phyloP scores from a whole-genome alignment of 495 filamentous ascomycete species.

The Chlorociboria aeruginascens region DNA sequence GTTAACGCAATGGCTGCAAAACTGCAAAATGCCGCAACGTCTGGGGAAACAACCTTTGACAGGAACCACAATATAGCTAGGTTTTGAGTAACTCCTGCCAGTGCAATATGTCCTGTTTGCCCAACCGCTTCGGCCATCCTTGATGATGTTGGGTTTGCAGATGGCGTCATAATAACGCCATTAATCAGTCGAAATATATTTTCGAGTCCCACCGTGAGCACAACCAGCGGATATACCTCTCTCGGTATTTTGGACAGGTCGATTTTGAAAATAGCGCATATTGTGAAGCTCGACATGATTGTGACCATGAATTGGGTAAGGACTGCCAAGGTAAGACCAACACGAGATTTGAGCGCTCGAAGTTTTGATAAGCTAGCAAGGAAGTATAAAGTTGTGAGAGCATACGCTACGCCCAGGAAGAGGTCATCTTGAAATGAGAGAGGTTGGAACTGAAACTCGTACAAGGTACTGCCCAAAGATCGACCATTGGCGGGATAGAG shows the following conservation, averaged over 20 bases:
- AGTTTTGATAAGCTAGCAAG: slow-evolving; percentile 44
- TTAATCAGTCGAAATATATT: slow-evolving; percentile 66
- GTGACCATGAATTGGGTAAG: slow-evolving; percentile 54
- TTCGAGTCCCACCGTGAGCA: slow-evolving; percentile 57
- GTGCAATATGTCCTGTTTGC: slow-evolving; percentile 51
- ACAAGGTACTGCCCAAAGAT: slow-evolving; percentile 40
- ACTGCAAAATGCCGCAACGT: slow-evolving; percentile 54
- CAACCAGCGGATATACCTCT: slow-evolving; percentile 56
- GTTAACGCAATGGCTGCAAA: slow-evolving; percentile 57
- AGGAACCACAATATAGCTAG: slow-evolving; percentile 43
- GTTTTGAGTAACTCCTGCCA: slow-evolving; percentile 47
- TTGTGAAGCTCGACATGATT: slow-evolving; percentile 51
- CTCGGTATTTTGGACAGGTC: slow-evolving; percentile 48
- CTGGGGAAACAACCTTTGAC: slow-evolving; percentile 44
- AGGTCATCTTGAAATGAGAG: slow-evolving; percentile 48
- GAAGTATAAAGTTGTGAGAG: slow-evolving; percentile 44
- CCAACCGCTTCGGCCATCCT: slow-evolving; percentile 58
- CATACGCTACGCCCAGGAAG: slow-evolving; percentile 46
- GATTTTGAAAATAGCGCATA: slow-evolving; percentile 48
- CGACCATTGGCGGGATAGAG: slow-evolving; percentile 46
- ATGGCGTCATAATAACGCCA: slow-evolving; percentile 50
- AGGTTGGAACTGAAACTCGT: slow-evolving; percentile 61
- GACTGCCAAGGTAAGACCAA: slow-evolving; percentile 55
- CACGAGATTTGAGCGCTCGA: slow-evolving; percentile 52
- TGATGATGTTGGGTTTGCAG: slow-evolving; percentile 42